Evolutionary conservation across 139 green algal species (phyloP).

Genomic region (Tetradesmus obliquus): DNA sequence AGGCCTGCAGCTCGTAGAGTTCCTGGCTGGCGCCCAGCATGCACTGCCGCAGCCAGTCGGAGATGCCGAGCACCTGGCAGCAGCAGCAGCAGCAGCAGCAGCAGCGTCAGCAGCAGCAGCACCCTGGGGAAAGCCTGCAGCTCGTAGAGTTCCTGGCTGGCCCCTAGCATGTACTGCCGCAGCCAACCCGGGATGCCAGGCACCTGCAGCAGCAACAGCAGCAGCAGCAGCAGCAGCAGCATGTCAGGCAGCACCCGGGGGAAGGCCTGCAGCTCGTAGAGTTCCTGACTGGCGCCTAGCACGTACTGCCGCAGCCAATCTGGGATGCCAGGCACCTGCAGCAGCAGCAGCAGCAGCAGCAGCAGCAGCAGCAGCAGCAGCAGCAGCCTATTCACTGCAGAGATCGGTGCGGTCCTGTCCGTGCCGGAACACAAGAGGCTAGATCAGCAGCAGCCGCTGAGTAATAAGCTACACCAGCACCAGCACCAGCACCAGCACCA

Average conservation of each 20-base stretch:
- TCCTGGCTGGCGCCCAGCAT: constrained; percentile 19
- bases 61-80: not conserved
- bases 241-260: not conserved
- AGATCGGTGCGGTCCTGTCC: no score
- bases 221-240: not conserved
- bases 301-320: not conserved
- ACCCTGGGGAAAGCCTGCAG: not conserved
- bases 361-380: not conserved
- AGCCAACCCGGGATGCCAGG: not conserved
- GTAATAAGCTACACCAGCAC: not conserved
- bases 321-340: not conserved
- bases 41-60: not conserved
- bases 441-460: not conserved
- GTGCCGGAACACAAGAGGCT: no score
- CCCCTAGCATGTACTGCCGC: not conserved
- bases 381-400: no score
- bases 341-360: not conserved
- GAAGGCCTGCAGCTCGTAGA: constrained; percentile 21
- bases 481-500: not conserved
- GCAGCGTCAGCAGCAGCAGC: not conserved
- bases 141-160: constrained; percentile 43
- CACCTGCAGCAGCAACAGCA: not conserved
- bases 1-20: constrained; percentile 11
- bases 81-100: not conserved
- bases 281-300: constrained; percentile 34